Conservation (phyloP, 1,284 basidiomycete species). For the Mixia osmundae region DNA sequence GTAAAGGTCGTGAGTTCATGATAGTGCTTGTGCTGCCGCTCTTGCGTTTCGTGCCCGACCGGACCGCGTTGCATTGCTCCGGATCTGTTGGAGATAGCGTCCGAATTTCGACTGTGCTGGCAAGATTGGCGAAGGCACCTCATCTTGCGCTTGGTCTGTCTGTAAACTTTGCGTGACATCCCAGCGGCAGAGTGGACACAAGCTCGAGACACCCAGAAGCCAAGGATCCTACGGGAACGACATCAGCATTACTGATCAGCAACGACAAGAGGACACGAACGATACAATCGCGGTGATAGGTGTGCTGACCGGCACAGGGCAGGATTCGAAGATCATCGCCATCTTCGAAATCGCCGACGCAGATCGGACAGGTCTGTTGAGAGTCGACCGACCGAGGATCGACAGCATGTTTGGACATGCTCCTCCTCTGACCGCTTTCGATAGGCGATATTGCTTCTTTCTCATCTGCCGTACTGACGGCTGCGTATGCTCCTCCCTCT, state of each 20-base stretch:
- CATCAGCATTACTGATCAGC: neutral
- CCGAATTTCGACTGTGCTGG: too few species aligned
- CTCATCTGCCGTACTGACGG: neutral
- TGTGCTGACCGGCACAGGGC: constrained; percentile 68
- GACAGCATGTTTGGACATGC: neutral
- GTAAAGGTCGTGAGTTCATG: too few species aligned
- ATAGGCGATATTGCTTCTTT: neutral
- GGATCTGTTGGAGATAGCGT: too few species aligned
- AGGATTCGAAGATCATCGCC: constrained; percentile 70
- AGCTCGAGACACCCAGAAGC: constrained; percentile 66
- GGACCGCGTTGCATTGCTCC: too few species aligned
- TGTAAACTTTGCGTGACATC: too few species aligned
- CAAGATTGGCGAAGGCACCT: too few species aligned
- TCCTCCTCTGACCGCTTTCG: neutral
- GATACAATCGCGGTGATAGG: constrained; percentile 45
- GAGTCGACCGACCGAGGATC: constrained; percentile 18
- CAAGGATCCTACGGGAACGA: constrained; percentile 34
- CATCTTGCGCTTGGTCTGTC: too few species aligned
- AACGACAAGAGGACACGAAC: constrained; percentile 11
- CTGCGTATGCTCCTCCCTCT: neutral
- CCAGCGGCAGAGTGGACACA: constrained; percentile 61
- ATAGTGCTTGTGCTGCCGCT: too few species aligned
- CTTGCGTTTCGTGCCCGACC: too few species aligned
- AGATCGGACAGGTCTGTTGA: constrained; percentile 73
- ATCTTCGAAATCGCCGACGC: constrained; percentile 73